A percentile compares a stretch with the other conserved stretches of the same genome.
Conservation (phyloP, 192 early-diverging fungal species). For the Geranomyces michiganensis region DNA sequence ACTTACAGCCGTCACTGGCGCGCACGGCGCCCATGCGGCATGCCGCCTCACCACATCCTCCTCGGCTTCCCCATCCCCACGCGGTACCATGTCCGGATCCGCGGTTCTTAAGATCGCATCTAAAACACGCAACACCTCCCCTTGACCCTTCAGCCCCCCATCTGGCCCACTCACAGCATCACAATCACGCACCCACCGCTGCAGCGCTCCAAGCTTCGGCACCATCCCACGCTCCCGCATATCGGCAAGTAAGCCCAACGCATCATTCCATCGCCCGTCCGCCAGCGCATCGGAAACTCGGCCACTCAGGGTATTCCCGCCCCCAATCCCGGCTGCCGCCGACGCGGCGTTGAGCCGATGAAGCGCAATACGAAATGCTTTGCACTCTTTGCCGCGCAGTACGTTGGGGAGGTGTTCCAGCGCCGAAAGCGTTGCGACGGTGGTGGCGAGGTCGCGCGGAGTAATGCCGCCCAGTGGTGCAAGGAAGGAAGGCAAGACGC, state of each 20-base stretch:
- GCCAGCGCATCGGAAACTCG: slow-evolving; percentile 55
- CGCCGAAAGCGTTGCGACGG: slow-evolving; percentile 47
- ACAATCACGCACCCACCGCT: slow-evolving; percentile 73
- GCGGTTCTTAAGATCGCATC: slow-evolving; percentile 68
- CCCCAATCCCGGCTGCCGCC: slow-evolving; percentile 33
- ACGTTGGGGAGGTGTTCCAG: slow-evolving; percentile 51
- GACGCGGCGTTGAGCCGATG: slow-evolving; percentile 50
- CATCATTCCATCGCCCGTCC: slow-evolving; percentile 62
- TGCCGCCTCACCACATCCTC: slow-evolving; percentile 20
- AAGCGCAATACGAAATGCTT: slow-evolving; percentile 54
- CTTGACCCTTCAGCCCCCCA: slow-evolving; percentile 30
- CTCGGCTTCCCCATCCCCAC: neutral
- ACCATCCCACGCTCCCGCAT: slow-evolving; percentile 53
- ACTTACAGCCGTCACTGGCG: neutral
- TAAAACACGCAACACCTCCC: slow-evolving; percentile 57
- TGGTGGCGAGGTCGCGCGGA: slow-evolving; percentile 49
- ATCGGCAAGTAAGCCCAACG: slow-evolving; percentile 51
- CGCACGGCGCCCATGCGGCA: slow-evolving; percentile 24
- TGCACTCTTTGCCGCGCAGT: slow-evolving; percentile 54
- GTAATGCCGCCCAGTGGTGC: slow-evolving; percentile 10
- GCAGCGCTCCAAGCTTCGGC: slow-evolving; percentile 63
- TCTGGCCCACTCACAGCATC: slow-evolving; percentile 62
- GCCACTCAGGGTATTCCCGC: slow-evolving; percentile 40
- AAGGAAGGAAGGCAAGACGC: neutral
- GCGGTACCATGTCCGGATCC: slow-evolving; percentile 55